Evolutionary conservation across 2,329 filamentous ascomycete species (phyloP).

Genomic region (Arthroderma sp.): DNA sequence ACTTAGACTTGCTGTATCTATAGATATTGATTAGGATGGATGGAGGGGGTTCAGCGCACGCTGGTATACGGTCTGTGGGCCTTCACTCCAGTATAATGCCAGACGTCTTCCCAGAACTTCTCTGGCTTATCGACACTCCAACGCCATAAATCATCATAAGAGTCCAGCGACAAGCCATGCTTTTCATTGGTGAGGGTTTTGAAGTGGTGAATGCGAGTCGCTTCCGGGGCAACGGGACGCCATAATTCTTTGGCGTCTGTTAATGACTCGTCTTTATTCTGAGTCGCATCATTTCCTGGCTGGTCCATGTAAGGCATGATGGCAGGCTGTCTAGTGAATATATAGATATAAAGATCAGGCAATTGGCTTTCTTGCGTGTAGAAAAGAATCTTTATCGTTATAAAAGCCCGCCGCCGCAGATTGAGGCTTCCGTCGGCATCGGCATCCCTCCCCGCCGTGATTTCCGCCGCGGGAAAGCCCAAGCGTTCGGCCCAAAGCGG

Average conservation of each 20-base stretch:
- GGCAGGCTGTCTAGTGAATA: background rate
- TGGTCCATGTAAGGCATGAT: constrained; percentile 10
- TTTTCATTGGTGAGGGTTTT: constrained; percentile 55
- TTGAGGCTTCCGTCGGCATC: too few species aligned
- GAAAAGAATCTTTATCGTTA: too few species aligned
- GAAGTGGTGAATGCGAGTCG: constrained; percentile 61
- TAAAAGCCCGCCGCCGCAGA: too few species aligned
- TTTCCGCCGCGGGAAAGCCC: too few species aligned
- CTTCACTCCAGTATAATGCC: constrained; percentile 67
- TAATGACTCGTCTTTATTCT: constrained; percentile 1
- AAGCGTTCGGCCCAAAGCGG: too few species aligned
- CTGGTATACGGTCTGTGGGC: constrained; percentile 46
- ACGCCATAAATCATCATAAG: constrained; percentile 62
- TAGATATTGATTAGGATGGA: too few species aligned
- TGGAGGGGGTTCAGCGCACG: constrained; percentile 16
- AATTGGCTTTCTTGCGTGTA: too few species aligned
- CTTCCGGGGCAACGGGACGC: constrained; percentile 53
- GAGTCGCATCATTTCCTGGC: constrained; percentile 4
- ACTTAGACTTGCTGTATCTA: too few species aligned
- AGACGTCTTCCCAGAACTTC: constrained; percentile 73
- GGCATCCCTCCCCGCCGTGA: too few species aligned
- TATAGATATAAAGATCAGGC: background rate
- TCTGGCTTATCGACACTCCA: constrained; percentile 73
- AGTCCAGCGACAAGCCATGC: constrained; percentile 47
- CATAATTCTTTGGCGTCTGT: constrained; percentile 44